These are phyloP conservation scores for Colletotrichum acutatum DNA, from an alignment of 2,329 filamentous ascomycete genomes.

Conservation along the genomic window DNA sequence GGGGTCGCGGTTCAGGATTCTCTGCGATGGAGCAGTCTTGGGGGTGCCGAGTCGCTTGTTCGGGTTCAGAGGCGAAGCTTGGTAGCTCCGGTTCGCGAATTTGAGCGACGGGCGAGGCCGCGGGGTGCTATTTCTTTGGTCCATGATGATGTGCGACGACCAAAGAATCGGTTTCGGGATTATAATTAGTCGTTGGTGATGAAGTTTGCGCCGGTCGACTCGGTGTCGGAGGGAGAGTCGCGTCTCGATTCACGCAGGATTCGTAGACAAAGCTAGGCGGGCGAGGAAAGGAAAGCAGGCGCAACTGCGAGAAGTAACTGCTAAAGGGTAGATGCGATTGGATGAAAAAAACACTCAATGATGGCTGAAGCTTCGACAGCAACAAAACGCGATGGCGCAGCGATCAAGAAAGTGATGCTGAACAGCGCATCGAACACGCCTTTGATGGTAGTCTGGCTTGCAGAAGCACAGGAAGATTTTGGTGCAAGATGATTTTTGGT, in stretches of 20 bases:
- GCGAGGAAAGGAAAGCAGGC: conserved; percentile 9
- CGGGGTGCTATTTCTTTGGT: conserved; percentile 47
- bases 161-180: neutral
- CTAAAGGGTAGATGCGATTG: neutral
- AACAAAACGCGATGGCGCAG: conserved; percentile 22
- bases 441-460: conserved; percentile 20
- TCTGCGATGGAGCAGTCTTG: conserved; percentile 50
- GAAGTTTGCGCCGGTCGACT: conserved; percentile 10
- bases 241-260: conserved; percentile 31
- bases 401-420: conserved; percentile 31
- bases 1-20: conserved; percentile 49
- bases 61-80: conserved; percentile 49
- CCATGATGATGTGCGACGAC: conserved; percentile 26
- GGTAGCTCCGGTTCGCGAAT: conserved; percentile 55
- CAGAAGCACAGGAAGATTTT: conserved; percentile 30
- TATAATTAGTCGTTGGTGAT: conserved; percentile 26
- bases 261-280: conserved; percentile 23
- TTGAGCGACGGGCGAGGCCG: conserved; percentile 53
- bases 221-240: conserved; percentile 24
- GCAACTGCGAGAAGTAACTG: conserved; percentile 22
- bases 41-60: conserved; percentile 52
- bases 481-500: conserved; percentile 32
- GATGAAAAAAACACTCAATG: neutral
- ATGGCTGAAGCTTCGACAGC: neutral
- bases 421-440: conserved; percentile 34